Conservation (phyloP, 225 moss, liverwort and hornwort genomes). For the Sphagnum tenellum region DNA sequence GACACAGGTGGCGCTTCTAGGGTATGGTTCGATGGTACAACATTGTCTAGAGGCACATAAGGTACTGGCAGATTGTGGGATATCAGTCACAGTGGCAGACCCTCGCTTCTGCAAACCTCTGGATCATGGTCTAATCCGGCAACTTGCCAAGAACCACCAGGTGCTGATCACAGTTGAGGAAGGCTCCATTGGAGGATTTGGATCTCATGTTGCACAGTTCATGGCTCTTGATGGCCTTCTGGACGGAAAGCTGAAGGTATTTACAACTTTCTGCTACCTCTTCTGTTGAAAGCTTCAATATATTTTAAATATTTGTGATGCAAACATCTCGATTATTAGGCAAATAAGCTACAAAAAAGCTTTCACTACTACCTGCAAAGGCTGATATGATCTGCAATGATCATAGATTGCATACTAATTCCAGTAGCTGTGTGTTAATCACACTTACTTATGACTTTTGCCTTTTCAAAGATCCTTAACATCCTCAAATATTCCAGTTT, state of each 20-base stretch:
- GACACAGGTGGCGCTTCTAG: slow-evolving; percentile 22
- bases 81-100: slow-evolving; percentile 34
- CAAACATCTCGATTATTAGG: background rate
- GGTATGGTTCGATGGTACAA: slow-evolving; percentile 34
- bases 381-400: background rate
- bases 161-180: slow-evolving; percentile 13
- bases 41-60: slow-evolving; percentile 21
- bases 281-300: no score
- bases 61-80: slow-evolving; percentile 16
- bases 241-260: slow-evolving; percentile 7
- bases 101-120: slow-evolving; percentile 40
- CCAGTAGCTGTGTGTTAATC: background rate
- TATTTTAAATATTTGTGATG: no score
- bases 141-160: slow-evolving; percentile 6
- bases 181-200: slow-evolving; percentile 11
- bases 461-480: background rate
- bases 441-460: no score
- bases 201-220: slow-evolving; percentile 9
- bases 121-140: slow-evolving; percentile 13
- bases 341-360: background rate
- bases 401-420: background rate
- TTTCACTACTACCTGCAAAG: background rate
- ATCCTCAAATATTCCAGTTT: no score
- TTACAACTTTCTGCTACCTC: no score
- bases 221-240: slow-evolving; percentile 9